phyloP scores from a whole-genome alignment of 2,329 filamentous ascomycete species.

The Helicocarpus griseus region DNA sequence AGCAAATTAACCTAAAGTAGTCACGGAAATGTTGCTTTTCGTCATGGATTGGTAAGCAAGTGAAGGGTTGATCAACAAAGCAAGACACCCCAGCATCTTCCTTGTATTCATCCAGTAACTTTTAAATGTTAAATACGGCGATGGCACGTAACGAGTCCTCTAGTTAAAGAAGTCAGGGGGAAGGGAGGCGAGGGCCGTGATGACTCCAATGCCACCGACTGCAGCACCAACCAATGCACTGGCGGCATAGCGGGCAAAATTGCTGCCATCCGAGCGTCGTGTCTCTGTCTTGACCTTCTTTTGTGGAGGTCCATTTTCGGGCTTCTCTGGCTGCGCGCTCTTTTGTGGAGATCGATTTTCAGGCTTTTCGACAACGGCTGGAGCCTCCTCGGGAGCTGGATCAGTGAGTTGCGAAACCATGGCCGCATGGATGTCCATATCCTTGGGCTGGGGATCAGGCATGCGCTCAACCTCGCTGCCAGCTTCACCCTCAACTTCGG shows the following conservation, averaged over 20 bases:
- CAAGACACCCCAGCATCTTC: no score
- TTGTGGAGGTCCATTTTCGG: neutral
- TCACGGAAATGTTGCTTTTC: no score
- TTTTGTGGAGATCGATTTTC: no score
- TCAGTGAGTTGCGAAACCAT: neutral
- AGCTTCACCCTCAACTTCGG: neutral
- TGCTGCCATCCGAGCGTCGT: slow-evolving; percentile 15
- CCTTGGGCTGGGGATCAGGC: slow-evolving; percentile 5
- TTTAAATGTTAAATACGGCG: no score
- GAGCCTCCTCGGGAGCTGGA: neutral
- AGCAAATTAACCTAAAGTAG: no score
- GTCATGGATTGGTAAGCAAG: no score
- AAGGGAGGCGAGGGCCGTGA: slow-evolving; percentile 32
- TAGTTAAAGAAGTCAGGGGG: slow-evolving; percentile 35
- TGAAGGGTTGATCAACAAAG: no score
- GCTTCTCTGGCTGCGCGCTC: no score
- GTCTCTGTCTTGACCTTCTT: slow-evolving; percentile 8
- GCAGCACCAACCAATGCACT: slow-evolving; percentile 31
- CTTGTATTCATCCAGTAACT: no score
- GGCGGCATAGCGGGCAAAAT: slow-evolving; percentile 28
- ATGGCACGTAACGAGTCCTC: neutral
- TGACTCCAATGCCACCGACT: slow-evolving; percentile 32
- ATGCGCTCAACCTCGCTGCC: neutral
- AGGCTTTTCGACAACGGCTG: neutral
- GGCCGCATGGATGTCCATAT: neutral